phyloP scores from a whole-genome alignment of 176 grass and related monocot genomes.

The Phoenix roebelenii region DNA sequence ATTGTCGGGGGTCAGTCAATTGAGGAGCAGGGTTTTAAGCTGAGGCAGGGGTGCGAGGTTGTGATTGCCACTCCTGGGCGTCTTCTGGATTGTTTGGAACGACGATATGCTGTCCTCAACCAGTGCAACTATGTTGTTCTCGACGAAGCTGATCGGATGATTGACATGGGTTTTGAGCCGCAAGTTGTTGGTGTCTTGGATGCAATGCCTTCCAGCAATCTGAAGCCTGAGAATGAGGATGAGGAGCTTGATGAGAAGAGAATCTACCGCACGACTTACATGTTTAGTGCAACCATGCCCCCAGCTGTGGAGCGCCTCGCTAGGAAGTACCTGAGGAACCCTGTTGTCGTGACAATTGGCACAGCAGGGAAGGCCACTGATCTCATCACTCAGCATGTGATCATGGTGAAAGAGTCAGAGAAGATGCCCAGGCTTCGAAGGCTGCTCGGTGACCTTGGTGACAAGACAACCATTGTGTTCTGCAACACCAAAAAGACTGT shows the following conservation, averaged over 20 bases:
- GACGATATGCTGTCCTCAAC: conserved; percentile 90
- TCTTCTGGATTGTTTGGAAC: conserved; percentile 91
- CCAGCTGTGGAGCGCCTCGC: conserved; percentile 88
- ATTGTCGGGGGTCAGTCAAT: conserved; percentile 97
- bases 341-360: conserved; percentile 92
- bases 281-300: conserved; percentile 99
- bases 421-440: conserved; percentile 75
- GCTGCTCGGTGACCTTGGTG: conserved; percentile 73
- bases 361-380: conserved; percentile 96
- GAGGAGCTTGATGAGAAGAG: conserved; percentile 91
- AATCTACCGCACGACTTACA: conserved; percentile 97
- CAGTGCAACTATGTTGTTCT: conserved; percentile 98
- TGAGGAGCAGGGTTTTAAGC: conserved; percentile 93
- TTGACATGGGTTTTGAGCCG: conserved; percentile 98
- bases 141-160: conserved; percentile 98
- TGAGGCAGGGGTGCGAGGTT: conserved; percentile 91
- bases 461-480: conserved; percentile 97
- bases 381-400: conserved; percentile 83
- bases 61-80: conserved; percentile 93
- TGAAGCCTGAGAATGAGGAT: conserved; percentile 98
- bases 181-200: conserved; percentile 95
- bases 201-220: conserved; percentile 92
- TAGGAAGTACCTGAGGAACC: conserved; percentile 89
- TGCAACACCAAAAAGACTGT: conserved; percentile 94
- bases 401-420: conserved; percentile 83